A percentile compares a stretch with the other conserved stretches of the same genome.
phyloP scores from a whole-genome alignment of 2,329 filamentous ascomycete genomes.

The Paraphaeosphaeria minitans region DNA sequence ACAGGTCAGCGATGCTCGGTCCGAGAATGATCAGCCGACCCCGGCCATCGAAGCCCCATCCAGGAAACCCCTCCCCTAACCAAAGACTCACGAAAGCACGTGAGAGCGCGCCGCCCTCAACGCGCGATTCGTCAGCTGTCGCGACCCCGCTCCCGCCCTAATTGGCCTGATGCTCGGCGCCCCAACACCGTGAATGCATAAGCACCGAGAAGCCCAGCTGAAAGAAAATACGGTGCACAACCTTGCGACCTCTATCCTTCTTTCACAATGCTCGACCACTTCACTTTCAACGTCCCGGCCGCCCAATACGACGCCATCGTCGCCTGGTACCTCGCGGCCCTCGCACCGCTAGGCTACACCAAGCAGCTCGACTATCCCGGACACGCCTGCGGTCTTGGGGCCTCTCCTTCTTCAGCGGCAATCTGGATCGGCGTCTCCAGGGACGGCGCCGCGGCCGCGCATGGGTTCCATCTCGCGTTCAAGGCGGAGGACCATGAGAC shows the following conservation, averaged over 20 bases:
- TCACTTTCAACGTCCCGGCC: constrained; percentile 25
- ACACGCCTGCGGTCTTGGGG: constrained; percentile 22
- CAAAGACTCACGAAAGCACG: constrained; percentile 4
- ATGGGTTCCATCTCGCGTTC: constrained; percentile 28
- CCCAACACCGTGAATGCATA: not conserved
- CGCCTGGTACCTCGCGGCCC: constrained; percentile 30
- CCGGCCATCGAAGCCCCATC: too few relatives aligned
- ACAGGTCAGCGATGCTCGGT: not conserved
- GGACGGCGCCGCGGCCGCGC: constrained; percentile 11
- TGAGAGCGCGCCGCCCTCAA: not conserved
- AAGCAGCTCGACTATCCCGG: constrained; percentile 29
- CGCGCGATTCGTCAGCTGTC: not conserved
- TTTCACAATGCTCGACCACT: constrained; percentile 49
- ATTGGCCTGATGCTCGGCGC: not conserved
- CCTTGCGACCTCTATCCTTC: not conserved
- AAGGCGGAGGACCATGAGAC: constrained; percentile 19
- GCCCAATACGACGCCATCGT: constrained; percentile 25
- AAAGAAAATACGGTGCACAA: not conserved
- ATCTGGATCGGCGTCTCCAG: constrained; percentile 24
- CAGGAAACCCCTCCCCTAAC: too few relatives aligned
- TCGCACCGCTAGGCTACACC: constrained; percentile 32
- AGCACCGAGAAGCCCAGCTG: not conserved
- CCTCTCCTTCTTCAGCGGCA: constrained; percentile 9
- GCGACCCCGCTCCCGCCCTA: not conserved
- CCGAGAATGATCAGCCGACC: not conserved